phyloP scores from a whole-genome alignment of 495 filamentous ascomycete genomes.

The Podospora anserina region DNA sequence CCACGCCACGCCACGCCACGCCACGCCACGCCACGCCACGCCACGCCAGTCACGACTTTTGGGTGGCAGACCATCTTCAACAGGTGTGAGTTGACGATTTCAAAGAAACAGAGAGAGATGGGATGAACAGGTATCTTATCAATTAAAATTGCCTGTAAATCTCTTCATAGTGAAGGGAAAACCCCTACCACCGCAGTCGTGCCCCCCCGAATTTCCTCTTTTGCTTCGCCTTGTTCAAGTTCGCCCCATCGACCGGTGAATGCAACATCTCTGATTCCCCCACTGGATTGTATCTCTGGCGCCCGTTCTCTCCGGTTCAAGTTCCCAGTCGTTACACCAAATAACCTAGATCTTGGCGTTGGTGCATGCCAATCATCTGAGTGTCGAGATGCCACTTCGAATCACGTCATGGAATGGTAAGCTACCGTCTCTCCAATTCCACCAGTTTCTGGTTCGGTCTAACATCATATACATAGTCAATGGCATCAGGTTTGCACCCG shows the following conservation, averaged over 20 bases:
- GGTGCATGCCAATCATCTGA: background rate
- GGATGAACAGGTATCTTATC: background rate
- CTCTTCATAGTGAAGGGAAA: background rate
- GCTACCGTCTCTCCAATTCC: conserved; percentile 21
- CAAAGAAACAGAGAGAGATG: background rate
- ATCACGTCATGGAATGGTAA: conserved; percentile 91
- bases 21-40: background rate
- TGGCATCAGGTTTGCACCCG: conserved; percentile 70
- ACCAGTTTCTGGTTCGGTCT: background rate
- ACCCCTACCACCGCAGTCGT: background rate
- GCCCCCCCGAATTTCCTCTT: background rate
- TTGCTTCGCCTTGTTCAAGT: background rate
- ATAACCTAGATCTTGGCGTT: background rate
- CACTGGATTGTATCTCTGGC: background rate
- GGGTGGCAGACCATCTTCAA: background rate
- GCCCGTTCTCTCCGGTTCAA: background rate
- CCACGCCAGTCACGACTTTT: background rate
- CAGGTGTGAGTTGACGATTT: background rate
- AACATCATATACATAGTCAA: conserved; percentile 61
- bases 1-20: background rate
- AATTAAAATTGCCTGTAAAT: background rate
- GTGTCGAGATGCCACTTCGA: conserved; percentile 61
- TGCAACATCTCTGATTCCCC: background rate
- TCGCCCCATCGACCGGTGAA: background rate
- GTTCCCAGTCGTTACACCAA: background rate